A percentile compares a stretch with the other conserved stretches of the same genome.
These are phyloP conservation scores for Solanum pimpinellifolium DNA, from an alignment of 257 asterid genomes.

Conservation along the genomic window DNA sequence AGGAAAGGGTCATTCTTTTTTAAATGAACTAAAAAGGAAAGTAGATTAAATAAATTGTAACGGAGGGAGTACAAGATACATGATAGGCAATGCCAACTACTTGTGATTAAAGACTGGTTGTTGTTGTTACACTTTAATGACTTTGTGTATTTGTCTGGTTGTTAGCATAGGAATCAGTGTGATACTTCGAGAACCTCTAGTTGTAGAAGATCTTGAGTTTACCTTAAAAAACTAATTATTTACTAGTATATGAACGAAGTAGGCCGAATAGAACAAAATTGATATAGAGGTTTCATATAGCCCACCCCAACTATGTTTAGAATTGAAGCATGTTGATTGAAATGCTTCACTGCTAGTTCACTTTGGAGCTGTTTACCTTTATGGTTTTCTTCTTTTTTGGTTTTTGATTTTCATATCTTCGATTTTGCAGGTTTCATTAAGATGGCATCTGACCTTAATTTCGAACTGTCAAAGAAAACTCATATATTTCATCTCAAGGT, in stretches of 20 bases:
- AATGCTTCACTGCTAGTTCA: not conserved
- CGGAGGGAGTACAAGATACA: not conserved
- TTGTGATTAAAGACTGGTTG: not conserved
- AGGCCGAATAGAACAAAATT: not conserved
- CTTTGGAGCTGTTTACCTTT: not conserved
- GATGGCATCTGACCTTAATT: slow-evolving; percentile 51
- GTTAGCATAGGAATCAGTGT: not conserved
- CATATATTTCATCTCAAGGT: slow-evolving; percentile 58
- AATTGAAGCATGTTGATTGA: not conserved
- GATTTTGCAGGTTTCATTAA: slow-evolving; percentile 14
- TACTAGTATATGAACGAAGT: not conserved
- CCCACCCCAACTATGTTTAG: not conserved
- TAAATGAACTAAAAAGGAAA: not conserved
- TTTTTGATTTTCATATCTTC: not conserved
- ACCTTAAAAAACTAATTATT: not conserved
- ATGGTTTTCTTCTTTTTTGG: not conserved
- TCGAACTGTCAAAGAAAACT: slow-evolving; percentile 49
- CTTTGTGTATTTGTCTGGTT: not conserved
- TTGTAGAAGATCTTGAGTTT: not conserved
- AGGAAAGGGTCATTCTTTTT: not conserved
- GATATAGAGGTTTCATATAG: not conserved
- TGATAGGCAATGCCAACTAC: not conserved
- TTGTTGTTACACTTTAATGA: not conserved
- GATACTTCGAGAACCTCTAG: not conserved
- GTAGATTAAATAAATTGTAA: not conserved